Evolutionary conservation across 2,329 filamentous ascomycete species (phyloP).

Genomic region (Monilinia laxa): DNA sequence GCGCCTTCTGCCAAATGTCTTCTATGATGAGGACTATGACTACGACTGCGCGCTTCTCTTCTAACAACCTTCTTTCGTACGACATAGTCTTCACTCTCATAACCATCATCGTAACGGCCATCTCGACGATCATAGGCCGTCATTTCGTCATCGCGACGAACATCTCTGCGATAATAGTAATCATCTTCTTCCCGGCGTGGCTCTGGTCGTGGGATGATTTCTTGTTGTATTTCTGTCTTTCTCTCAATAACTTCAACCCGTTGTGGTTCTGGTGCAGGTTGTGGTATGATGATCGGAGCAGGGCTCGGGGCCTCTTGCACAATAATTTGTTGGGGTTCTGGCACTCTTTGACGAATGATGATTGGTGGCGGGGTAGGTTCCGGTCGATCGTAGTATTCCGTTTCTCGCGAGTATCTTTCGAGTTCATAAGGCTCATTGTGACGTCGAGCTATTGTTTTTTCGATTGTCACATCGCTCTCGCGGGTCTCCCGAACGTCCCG

Average conservation of each 20-base stretch:
- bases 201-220: constrained; percentile 30
- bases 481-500: constrained; percentile 34
- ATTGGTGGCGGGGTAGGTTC: constrained; percentile 53
- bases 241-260: constrained; percentile 34
- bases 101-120: constrained; percentile 44
- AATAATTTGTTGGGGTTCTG: constrained; percentile 59
- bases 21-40: constrained; percentile 53
- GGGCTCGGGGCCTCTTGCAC: constrained; percentile 57
- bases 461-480: constrained; percentile 29
- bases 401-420: constrained; percentile 61
- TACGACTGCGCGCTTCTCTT: constrained; percentile 49
- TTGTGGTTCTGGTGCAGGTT: constrained; percentile 30
- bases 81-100: constrained; percentile 48
- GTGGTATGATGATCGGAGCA: constrained; percentile 49
- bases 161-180: constrained; percentile 43
- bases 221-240: constrained; percentile 33
- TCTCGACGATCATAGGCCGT: constrained; percentile 45
- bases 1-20: constrained; percentile 64
- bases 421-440: constrained; percentile 46
- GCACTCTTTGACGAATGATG: constrained; percentile 55
- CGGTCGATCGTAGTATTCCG: constrained; percentile 58
- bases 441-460: constrained; percentile 31
- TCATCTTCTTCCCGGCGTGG: constrained; percentile 39
- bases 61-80: constrained; percentile 44
- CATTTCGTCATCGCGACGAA: constrained; percentile 34